Conservation (phyloP, 1,284 basidiomycete genomes). For the Ganoderma resinaceum region DNA sequence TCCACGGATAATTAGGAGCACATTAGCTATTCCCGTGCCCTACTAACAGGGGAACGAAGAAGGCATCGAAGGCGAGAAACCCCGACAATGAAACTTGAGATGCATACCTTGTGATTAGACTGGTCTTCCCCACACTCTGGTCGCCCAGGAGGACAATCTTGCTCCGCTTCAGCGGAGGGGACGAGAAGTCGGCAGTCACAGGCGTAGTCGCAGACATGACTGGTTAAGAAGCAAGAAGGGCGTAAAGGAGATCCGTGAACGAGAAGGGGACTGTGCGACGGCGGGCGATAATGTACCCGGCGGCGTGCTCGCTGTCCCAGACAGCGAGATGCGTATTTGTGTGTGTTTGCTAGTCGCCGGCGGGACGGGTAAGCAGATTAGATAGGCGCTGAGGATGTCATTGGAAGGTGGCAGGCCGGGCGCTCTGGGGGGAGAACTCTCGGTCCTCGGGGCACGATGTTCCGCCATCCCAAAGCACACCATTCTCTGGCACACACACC, state of each 20-base stretch:
- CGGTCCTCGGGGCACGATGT: neutral
- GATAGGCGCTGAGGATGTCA: slow-evolving; percentile 26
- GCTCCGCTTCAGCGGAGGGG: slow-evolving; percentile 90
- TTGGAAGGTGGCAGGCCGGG: neutral
- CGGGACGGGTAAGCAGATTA: slow-evolving; percentile 22
- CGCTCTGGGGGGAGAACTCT: neutral
- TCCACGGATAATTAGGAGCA: neutral
- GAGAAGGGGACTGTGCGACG: neutral
- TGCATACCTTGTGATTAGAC: slow-evolving; percentile 91
- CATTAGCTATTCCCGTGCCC: neutral
- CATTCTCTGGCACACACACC: neutral
- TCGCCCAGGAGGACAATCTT: slow-evolving; percentile 96
- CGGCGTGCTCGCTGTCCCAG: slow-evolving; percentile 28
- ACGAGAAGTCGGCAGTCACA: slow-evolving; percentile 82
- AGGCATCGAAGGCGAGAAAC: neutral
- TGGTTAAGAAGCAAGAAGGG: neutral
- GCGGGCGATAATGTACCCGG: slow-evolving; percentile 10
- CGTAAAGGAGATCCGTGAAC: neutral
- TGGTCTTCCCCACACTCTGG: slow-evolving; percentile 96
- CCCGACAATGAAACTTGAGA: neutral
- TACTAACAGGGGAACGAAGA: neutral
- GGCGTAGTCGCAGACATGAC: slow-evolving; percentile 61
- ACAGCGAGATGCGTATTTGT: slow-evolving; percentile 31
- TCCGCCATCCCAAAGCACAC: slow-evolving; percentile 8
- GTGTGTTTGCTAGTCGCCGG: slow-evolving; percentile 19